These are phyloP conservation scores for Mycena haematopus DNA, from an alignment of 768 basidiomycete species.

Conservation along the genomic window DNA sequence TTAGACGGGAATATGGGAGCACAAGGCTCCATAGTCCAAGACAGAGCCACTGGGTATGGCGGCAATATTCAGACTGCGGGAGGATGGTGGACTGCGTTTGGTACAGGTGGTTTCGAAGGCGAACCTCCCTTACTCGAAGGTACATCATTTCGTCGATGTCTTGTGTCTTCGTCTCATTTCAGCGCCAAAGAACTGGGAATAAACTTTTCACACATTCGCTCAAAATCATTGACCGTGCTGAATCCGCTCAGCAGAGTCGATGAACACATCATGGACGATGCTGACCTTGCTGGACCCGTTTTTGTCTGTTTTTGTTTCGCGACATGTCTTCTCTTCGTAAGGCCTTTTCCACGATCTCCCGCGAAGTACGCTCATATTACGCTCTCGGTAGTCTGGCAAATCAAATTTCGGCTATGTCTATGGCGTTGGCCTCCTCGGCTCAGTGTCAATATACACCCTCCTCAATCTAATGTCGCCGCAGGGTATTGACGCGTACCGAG, in stretches of 20 bases:
- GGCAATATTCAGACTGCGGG: constrained; percentile 78
- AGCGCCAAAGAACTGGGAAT: constrained; percentile 84
- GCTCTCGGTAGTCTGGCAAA: constrained; percentile 82
- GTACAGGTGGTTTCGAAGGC: constrained; percentile 93
- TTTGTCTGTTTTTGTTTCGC: constrained; percentile 96
- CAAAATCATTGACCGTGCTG: constrained; percentile 93
- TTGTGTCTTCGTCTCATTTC: constrained; percentile 1
- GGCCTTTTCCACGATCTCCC: constrained; percentile 41
- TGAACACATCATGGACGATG: constrained; percentile 98
- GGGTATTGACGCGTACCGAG: constrained; percentile 94
- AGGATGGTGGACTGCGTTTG: constrained; percentile 96
- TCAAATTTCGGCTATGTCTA: constrained; percentile 99
- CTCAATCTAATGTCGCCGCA: constrained; percentile 97
- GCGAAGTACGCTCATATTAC: constrained; percentile 20
- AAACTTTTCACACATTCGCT: constrained; percentile 94
- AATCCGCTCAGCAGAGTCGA: constrained; percentile 88
- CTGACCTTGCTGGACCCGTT: constrained; percentile 95
- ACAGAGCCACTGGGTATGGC: constrained; percentile 57
- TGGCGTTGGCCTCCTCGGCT: constrained; percentile 95
- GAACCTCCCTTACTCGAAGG: constrained; percentile 96
- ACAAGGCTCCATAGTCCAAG: constrained; percentile 58
- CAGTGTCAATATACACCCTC: constrained; percentile 88
- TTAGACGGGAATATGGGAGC: constrained; percentile 70
- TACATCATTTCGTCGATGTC: constrained; percentile 42
- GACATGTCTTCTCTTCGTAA: constrained; percentile 87